phyloP scores from a whole-genome alignment of 2,329 filamentous ascomycete genomes.

The Colletotrichum siamense region DNA sequence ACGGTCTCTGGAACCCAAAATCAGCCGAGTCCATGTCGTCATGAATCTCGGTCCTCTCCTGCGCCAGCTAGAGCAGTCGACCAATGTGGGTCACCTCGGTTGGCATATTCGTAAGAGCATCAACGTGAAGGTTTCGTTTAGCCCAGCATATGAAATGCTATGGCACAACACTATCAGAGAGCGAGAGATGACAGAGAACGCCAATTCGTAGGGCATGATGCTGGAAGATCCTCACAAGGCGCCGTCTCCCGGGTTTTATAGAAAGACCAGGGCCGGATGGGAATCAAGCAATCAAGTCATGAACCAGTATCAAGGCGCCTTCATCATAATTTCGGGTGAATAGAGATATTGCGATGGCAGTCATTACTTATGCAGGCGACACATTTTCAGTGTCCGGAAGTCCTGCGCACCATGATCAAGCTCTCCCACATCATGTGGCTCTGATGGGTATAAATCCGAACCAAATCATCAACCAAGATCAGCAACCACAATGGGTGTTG shows the following conservation, averaged over 20 bases:
- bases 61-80: not conserved
- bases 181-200: not conserved
- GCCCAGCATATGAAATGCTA: not conserved
- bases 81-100: not conserved
- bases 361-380: accelerated
- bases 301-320: no score
- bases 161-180: not conserved
- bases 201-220: accelerated
- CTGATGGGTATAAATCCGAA: accelerated
- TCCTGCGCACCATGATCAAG: accelerated
- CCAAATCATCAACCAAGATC: accelerated
- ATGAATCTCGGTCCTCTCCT: not conserved
- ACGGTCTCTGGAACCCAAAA: not conserved
- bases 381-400: accelerated
- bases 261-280: accelerated
- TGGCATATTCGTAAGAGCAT: not conserved
- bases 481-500: no score
- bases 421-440: accelerated
- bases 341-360: no score
- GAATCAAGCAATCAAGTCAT: not conserved
- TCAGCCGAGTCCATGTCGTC: accelerated
- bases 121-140: accelerated
- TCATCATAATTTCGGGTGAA: no score
- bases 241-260: not conserved
- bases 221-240: not conserved